Evolutionary conservation across 2,329 filamentous ascomycete genomes (phyloP), one percentile per base, ranked within the genome.

Genomic region (Penicillium olsonii): DNA sequence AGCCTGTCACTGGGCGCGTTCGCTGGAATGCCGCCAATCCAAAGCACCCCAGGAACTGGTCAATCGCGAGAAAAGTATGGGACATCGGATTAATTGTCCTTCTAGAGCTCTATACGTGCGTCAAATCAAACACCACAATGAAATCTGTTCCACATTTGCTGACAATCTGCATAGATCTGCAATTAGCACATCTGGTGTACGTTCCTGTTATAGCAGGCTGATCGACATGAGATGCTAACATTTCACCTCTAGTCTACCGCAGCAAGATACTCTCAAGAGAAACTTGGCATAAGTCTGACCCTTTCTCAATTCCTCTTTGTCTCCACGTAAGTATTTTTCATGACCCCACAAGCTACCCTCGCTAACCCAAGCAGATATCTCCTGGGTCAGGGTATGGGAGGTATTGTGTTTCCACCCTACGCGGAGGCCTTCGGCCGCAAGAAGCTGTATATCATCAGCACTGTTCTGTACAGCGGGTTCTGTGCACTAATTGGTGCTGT

Each of bases 401-500:
- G 54, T 22, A 46, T 69, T 37, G 44, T 68, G 11, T 55, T 69
- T 8, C 61, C 67, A 17, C 64, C 66, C 0, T 64, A 60, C 24
- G 68, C 65, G 0, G 67, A 69, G 42, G 48, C 57, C 2, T 68
- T 68, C 40, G 65, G 66, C 9, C 67, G 65, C 33, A 67, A 66
- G 37, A 54, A 48, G 18, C 46, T 68, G 1, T 68, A 68, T 37
- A 45, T 66, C 3, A 33, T 59, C 15, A 61, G 60, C 33, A 56
- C 60, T 4, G 45, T 45, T 0, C 8, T 61, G 4, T 64, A 56
- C 27, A 57, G 52, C 6, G 46, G 53, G 10, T 64, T 60, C 22
- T 65, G 59, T 35, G 41, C 76, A 2, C 50, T 77, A 4, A 68
- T 72, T 4, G 72, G 64, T 0, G 52, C 63, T 0, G 59, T 65